A percentile compares a stretch with the other conserved stretches of the same genome.
These are phyloP conservation scores for Solioccasus polychromus DNA, from an alignment of 768 basidiomycete genomes.

Conservation along the genomic window DNA sequence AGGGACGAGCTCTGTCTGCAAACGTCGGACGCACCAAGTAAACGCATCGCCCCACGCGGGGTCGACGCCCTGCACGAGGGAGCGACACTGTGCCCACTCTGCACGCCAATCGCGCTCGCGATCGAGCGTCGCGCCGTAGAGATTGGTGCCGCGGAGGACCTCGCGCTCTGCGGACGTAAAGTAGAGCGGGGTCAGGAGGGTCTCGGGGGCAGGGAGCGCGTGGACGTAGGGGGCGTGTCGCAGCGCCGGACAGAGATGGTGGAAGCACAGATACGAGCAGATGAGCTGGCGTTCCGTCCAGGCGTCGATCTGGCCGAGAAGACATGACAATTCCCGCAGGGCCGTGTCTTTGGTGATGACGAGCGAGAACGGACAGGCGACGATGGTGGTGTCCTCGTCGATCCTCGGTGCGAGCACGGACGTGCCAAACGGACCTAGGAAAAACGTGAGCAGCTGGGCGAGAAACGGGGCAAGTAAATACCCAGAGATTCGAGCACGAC, in stretches of 20 bases:
- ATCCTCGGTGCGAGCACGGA: slow-evolving; percentile 51
- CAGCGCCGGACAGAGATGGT: slow-evolving; percentile 45
- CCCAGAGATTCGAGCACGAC: slow-evolving; percentile 45
- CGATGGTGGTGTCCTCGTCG: slow-evolving; percentile 49
- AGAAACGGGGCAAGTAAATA: too few relatives aligned
- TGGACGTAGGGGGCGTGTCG: slow-evolving; percentile 62
- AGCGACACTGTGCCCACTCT: slow-evolving; percentile 60
- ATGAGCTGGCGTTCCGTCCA: slow-evolving; percentile 71
- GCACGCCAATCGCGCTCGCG: slow-evolving; percentile 56
- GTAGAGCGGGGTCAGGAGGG: slow-evolving; percentile 70
- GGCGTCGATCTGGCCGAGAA: too few relatives aligned
- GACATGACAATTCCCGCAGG: too few relatives aligned
- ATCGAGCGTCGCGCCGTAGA: slow-evolving; percentile 74
- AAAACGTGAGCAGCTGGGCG: too few relatives aligned
- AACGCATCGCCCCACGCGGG: slow-evolving; percentile 47
- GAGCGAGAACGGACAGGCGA: slow-evolving; percentile 66
- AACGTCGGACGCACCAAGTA: slow-evolving; percentile 60
- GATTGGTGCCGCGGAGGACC: slow-evolving; percentile 72
- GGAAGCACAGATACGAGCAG: slow-evolving; percentile 62
- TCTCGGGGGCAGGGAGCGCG: slow-evolving; percentile 54
- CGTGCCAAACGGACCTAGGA: slow-evolving; percentile 43
- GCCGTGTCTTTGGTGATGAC: slow-evolving; percentile 56
- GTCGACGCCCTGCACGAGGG: slow-evolving; percentile 36
- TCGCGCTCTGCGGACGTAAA: slow-evolving; percentile 64
- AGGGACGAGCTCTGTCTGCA: too few relatives aligned